A percentile compares a stretch with the other conserved stretches of the same genome.
Conservation (phyloP, 495 filamentous ascomycete species). For the Hypoxylon fragiforme region DNA sequence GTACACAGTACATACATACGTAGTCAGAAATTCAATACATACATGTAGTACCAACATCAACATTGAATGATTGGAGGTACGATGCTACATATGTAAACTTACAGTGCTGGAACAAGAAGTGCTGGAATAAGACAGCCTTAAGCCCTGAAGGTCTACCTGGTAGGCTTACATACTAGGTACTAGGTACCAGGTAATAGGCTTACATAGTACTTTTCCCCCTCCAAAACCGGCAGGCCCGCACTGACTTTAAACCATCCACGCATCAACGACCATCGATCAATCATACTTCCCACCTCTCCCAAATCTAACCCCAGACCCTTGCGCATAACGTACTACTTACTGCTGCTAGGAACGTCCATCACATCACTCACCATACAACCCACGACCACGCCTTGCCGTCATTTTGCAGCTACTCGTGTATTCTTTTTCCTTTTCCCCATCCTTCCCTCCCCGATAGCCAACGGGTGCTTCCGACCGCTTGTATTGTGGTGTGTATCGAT, state of each 20-base stretch:
- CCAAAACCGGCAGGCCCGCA: slow-evolving; percentile 26
- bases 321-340: no score
- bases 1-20: no score
- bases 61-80: no score
- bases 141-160: no score
- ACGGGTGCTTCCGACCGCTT: slow-evolving; percentile 21
- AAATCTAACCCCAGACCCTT: slow-evolving; percentile 26
- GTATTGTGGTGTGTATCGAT: slow-evolving; percentile 16
- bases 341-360: slow-evolving; percentile 24
- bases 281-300: slow-evolving; percentile 25
- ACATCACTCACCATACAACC: slow-evolving; percentile 25
- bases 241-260: slow-evolving; percentile 30
- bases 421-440: slow-evolving; percentile 16
- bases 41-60: no score
- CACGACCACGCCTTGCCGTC: slow-evolving; percentile 29
- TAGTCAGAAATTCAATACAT: no score
- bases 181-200: not conserved
- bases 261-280: slow-evolving; percentile 23
- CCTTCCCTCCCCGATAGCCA: slow-evolving; percentile 12
- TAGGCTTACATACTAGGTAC: no score
- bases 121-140: no score
- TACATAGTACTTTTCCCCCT: no score
- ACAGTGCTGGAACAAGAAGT: no score
- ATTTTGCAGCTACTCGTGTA: slow-evolving; percentile 28
- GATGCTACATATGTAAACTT: no score